Evolutionary conservation across 305 asterid genomes (phyloP).

Genomic region (Solanum chacoense): DNA sequence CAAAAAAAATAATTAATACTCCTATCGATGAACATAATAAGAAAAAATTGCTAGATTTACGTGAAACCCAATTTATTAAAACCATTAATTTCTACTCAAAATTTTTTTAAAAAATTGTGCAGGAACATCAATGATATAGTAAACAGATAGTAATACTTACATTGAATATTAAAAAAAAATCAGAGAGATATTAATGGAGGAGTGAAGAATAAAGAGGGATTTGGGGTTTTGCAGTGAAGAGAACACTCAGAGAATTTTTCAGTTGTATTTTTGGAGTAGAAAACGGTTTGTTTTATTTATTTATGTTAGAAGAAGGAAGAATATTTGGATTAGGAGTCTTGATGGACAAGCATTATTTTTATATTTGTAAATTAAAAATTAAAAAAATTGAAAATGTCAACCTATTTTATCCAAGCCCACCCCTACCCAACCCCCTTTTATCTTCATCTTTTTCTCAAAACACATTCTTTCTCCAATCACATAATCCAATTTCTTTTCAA

Average conservation of each 20-base stretch:
- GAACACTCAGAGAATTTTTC: no score
- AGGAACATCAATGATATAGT: background rate
- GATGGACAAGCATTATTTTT: background rate
- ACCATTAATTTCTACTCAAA: background rate
- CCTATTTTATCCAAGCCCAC: no score
- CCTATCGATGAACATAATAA: background rate
- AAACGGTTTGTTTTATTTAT: background rate
- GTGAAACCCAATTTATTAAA: background rate
- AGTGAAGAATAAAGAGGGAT: background rate
- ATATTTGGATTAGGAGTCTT: background rate
- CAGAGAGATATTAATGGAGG: background rate
- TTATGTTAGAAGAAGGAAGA: background rate
- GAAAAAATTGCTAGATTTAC: background rate
- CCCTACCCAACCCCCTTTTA: no score
- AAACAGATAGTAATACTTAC: background rate
- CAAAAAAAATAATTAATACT: background rate
- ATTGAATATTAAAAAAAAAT: background rate
- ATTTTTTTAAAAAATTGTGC: no score
- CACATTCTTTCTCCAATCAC: no score
- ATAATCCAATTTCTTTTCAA: no score
- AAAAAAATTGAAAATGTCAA: no score
- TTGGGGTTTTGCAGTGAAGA: background rate
- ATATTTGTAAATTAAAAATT: background rate
- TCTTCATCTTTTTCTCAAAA: no score
- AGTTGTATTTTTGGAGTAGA: background rate